phyloP scores from a whole-genome alignment of 83 land plant species.

The Picea mariana region DNA sequence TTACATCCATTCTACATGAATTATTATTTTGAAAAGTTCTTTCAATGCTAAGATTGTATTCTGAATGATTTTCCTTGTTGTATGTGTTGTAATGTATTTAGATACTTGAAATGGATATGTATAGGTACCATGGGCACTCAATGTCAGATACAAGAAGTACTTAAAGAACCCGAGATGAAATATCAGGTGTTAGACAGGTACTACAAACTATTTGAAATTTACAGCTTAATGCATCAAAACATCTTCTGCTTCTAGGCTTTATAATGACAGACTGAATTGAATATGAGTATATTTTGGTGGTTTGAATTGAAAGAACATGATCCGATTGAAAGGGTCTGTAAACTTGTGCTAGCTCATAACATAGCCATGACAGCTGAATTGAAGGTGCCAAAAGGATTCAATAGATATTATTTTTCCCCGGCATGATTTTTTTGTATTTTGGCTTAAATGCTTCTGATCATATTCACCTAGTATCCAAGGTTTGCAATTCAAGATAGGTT shows the following conservation, averaged over 20 bases:
- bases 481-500: neutral
- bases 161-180: constrained; percentile 96
- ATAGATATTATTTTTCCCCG: neutral
- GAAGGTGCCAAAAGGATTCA: constrained; percentile 42
- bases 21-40: neutral
- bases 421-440: neutral
- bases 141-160: constrained; percentile 99
- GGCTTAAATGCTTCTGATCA: neutral
- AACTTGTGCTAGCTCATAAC: constrained; percentile 72
- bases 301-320: constrained; percentile 76
- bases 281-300: neutral
- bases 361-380: constrained; percentile 85
- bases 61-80: neutral
- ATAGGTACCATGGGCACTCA: constrained; percentile 98
- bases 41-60: neutral
- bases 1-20: too few relatives aligned
- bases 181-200: constrained; percentile 58
- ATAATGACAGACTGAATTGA: neutral
- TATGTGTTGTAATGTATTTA: constrained; percentile 22
- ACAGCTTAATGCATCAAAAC: constrained; percentile 10
- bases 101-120: constrained; percentile 99
- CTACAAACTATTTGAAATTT: too few relatives aligned
- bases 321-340: constrained; percentile 94
- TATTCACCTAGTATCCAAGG: neutral
- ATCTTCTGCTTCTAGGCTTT: neutral